A percentile compares a stretch with the other conserved stretches of the same genome.
These are phyloP conservation scores for Circinella minor DNA, from an alignment of 371 early-diverging fungal species.

Conservation along the genomic window DNA sequence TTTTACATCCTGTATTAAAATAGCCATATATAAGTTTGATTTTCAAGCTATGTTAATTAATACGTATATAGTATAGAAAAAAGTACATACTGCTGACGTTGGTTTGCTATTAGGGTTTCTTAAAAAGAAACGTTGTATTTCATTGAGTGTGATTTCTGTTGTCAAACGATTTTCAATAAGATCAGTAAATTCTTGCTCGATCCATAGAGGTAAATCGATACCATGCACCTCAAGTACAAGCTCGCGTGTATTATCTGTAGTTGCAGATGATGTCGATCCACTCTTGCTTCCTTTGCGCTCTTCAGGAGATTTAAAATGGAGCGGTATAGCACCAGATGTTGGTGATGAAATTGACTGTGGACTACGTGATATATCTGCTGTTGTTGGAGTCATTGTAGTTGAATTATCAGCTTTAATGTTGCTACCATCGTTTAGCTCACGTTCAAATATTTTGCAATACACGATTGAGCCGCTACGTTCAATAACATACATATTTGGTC, in stretches of 20 bases:
- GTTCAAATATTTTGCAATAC: slow-evolving; percentile 52
- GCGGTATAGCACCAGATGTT: not conserved
- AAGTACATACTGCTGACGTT: slow-evolving; percentile 57
- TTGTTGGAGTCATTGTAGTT: not conserved
- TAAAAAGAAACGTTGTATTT: slow-evolving; percentile 70
- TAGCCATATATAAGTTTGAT: not conserved
- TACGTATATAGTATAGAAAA: not conserved
- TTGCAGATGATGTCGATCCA: not conserved
- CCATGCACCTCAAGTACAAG: slow-evolving; percentile 79
- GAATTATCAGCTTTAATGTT: too few relatives aligned
- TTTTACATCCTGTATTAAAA: slow-evolving; percentile 59
- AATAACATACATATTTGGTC: slow-evolving; percentile 76
- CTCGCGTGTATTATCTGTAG: slow-evolving; percentile 30
- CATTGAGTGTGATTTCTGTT: slow-evolving; percentile 65
- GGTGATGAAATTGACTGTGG: not conserved
- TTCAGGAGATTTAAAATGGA: not conserved
- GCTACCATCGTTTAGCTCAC: slow-evolving; percentile 9
- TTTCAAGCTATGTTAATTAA: not conserved
- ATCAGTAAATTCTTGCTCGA: slow-evolving; percentile 70
- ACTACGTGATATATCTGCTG: not conserved
- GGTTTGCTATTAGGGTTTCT: slow-evolving; percentile 71
- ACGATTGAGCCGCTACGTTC: slow-evolving; percentile 60
- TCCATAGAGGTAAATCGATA: slow-evolving; percentile 66
- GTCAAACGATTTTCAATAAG: slow-evolving; percentile 69
- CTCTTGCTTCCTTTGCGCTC: not conserved